Conservation (phyloP, 2,329 filamentous ascomycete species). For the Orbilia ellipsospora region DNA sequence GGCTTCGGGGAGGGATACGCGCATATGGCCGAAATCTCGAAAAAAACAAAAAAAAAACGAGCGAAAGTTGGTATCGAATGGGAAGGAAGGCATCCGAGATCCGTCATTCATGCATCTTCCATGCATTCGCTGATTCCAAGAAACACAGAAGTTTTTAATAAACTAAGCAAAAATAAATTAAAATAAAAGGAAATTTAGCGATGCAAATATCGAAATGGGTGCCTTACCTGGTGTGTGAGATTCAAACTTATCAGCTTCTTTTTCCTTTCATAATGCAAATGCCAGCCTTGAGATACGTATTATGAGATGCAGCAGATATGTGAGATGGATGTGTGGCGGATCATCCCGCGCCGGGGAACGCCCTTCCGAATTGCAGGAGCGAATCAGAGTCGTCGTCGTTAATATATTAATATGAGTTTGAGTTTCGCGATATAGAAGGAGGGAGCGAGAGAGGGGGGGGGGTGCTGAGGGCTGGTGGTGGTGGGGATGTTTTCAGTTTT, state of each 20-base stretch:
- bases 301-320: constrained; percentile 41
- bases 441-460: not conserved
- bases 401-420: not conserved
- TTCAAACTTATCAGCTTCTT: constrained; percentile 33
- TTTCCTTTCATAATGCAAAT: constrained; percentile 1
- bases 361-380: constrained; percentile 21
- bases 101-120: too few relatives aligned
- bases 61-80: not conserved
- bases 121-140: too few relatives aligned
- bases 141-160: too few relatives aligned
- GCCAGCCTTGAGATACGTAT: constrained; percentile 5
- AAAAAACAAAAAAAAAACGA: not conserved
- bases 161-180: not conserved
- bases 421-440: too few relatives aligned
- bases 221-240: constrained; percentile 22
- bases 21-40: not conserved
- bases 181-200: not conserved
- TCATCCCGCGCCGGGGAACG: constrained; percentile 45
- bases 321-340: constrained; percentile 28
- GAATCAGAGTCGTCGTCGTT: constrained; percentile 17
- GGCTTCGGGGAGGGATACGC: too few relatives aligned
- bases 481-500: constrained; percentile 69
- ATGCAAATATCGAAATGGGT: constrained; percentile 18
- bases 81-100: too few relatives aligned
- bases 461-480: not conserved